phyloP scores from a whole-genome alignment of 140 eudicot species.

The Stevia rebaudiana region DNA sequence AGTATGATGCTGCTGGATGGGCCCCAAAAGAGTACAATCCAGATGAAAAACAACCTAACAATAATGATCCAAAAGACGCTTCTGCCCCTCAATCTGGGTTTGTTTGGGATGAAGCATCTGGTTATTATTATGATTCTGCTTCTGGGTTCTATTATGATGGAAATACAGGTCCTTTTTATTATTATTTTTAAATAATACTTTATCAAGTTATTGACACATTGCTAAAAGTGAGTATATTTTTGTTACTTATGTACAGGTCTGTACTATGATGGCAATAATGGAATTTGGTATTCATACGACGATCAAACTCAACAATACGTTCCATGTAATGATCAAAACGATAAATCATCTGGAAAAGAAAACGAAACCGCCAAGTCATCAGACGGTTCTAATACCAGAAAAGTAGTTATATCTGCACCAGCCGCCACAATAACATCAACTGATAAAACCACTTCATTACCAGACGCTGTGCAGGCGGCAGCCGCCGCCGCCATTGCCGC shows the following conservation, averaged over 20 bases:
- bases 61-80: slow-evolving; percentile 45
- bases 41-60: slow-evolving; percentile 63
- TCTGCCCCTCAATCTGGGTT: slow-evolving; percentile 86
- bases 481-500: slow-evolving; percentile 96
- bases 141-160: slow-evolving; percentile 96
- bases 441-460: slow-evolving; percentile 65
- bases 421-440: slow-evolving; percentile 70
- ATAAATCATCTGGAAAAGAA: slow-evolving; percentile 46
- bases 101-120: slow-evolving; percentile 98
- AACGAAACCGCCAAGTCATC: slow-evolving; percentile 41
- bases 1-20: slow-evolving; percentile 99
- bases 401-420: slow-evolving; percentile 91
- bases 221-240: slow-evolving; percentile 1
- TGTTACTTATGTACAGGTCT: slow-evolving; percentile 48
- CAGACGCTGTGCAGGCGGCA: slow-evolving; percentile 97
- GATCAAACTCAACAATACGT: slow-evolving; percentile 83
- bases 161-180: slow-evolving; percentile 55
- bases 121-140: slow-evolving; percentile 90
- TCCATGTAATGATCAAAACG: slow-evolving; percentile 71
- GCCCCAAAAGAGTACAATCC: slow-evolving; percentile 97
- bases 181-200: background rate
- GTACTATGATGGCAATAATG: slow-evolving; percentile 95
- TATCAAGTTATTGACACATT: background rate
- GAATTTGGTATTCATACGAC: slow-evolving; percentile 89
- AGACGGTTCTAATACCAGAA: slow-evolving; percentile 49